Evolutionary conservation across 306 rosid genomes (phyloP), one percentile per base, ranked within the genome.

Genomic region (Datisca glomerata): DNA sequence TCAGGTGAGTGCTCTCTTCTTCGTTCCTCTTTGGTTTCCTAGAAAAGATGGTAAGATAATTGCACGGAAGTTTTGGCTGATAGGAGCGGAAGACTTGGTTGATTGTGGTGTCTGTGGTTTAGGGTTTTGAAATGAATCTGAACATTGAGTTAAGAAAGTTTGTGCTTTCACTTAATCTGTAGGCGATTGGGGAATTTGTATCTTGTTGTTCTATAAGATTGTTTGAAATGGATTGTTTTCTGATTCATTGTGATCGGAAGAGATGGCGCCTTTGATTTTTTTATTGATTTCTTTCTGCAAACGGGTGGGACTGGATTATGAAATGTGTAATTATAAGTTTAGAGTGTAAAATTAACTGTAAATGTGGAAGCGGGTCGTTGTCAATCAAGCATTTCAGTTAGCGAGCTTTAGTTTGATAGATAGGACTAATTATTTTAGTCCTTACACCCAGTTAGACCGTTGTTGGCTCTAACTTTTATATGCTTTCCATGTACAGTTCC

Each of bases 121-220:
- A 52, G 58, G 58, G 58, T 40, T 52, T 52, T 50, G 35, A 17
- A 27, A 25, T 52, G 3, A 14, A 24, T 52, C 24, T 4, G 18
- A 27, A 24, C 42, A 18, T 52, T 36, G 56, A 50, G 18, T 24
- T 52, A 25, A 17, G 19, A 38, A 11, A n/a, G 33, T 5, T 50
- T 47, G 24, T 31, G 24, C 4, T 47, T 47, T 37, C 4, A 13
- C 10, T 16, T 12, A 12, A 17, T 12, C 24, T 18, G 8, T 11
- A 25, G 24, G 37, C 47, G 18, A 25, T 17, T 41, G 7, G 5
- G 24, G 7, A 24, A 22, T 39, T 25, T 47, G 47, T 40, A 1
- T 29, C 6, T 21, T 8, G 19, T 9, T 32, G 37, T 20, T 52
- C 18, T n/a, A 22, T 40, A 33, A 41, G 12, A 35, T n/a, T 50